phyloP scores from a whole-genome alignment of 2,329 filamentous ascomycete genomes.

The Trichoderma simmonsii region DNA sequence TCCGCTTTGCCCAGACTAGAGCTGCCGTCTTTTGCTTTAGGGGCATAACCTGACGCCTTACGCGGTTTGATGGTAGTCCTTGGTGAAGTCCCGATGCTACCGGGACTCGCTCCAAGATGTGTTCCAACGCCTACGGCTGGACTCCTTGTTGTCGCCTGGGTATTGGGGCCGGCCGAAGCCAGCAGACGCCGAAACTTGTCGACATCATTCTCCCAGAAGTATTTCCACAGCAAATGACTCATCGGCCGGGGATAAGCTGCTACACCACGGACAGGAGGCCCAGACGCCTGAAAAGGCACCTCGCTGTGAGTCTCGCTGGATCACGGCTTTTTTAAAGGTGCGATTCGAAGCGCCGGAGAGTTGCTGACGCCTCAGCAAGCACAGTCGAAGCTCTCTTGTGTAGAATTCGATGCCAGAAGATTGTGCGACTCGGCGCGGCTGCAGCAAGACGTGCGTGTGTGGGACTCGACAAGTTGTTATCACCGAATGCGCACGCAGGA shows the following conservation, averaged over 20 bases:
- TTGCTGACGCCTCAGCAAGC: not conserved
- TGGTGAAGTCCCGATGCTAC: constrained; percentile 48
- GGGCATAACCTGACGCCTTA: constrained; percentile 50
- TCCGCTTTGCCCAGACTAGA: constrained; percentile 56
- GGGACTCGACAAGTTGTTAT: constrained; percentile 1
- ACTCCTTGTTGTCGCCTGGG: constrained; percentile 54
- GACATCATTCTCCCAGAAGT: constrained; percentile 96
- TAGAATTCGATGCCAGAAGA: not conserved
- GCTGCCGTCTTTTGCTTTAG: constrained; percentile 45
- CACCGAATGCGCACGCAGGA: not conserved
- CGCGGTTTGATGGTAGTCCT: constrained; percentile 48
- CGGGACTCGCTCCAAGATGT: constrained; percentile 38
- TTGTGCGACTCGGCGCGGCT: constrained; percentile 2
- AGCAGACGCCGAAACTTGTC: constrained; percentile 88
- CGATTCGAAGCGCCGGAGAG: constrained; percentile 38
- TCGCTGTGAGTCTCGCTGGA: constrained; percentile 82
- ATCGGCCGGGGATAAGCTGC: constrained; percentile 51
- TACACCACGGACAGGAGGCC: constrained; percentile 25
- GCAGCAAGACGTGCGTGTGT: not conserved
- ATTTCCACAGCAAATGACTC: constrained; percentile 97
- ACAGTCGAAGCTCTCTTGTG: not conserved
- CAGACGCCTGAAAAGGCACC: constrained; percentile 64
- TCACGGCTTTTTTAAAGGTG: constrained; percentile 93
- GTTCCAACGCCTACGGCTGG: constrained; percentile 40
- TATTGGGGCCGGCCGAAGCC: constrained; percentile 63